phyloP scores from a whole-genome alignment of 257 asterid genomes.

The Sherardia arvensis region DNA sequence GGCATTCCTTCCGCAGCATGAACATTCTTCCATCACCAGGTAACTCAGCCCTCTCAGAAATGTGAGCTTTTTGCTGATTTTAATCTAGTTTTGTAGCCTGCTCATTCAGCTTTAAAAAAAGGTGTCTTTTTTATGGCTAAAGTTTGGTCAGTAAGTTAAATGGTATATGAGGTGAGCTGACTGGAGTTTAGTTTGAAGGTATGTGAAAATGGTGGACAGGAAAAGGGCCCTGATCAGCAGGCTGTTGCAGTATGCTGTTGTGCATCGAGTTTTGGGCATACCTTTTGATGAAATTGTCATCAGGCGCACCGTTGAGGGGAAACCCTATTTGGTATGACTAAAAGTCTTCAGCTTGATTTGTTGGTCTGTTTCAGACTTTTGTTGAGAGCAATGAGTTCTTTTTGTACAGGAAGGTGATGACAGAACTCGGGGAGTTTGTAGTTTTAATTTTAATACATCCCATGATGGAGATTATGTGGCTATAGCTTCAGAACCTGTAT shows the following conservation, averaged over 20 bases:
- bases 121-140: background rate
- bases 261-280: constrained; percentile 50
- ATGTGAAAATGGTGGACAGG: constrained; percentile 56
- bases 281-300: constrained; percentile 46
- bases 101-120: background rate
- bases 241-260: constrained; percentile 64
- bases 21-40: constrained; percentile 60
- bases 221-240: constrained; percentile 71
- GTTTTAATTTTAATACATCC: constrained; percentile 76
- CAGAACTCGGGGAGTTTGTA: constrained; percentile 34
- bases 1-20: constrained; percentile 56
- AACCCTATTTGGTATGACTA: constrained; percentile 53
- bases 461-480: constrained; percentile 92
- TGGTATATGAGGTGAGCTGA: background rate
- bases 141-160: background rate
- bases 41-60: constrained; percentile 3
- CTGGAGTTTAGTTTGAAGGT: constrained; percentile 31
- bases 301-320: constrained; percentile 59
- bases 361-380: background rate
- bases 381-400: background rate
- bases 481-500: constrained; percentile 89
- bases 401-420: constrained; percentile 37
- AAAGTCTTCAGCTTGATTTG: too few relatives aligned
- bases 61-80: background rate
- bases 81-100: background rate